Conservation (phyloP, 2,329 filamentous ascomycete species). For the Huntiella abstrusa region DNA sequence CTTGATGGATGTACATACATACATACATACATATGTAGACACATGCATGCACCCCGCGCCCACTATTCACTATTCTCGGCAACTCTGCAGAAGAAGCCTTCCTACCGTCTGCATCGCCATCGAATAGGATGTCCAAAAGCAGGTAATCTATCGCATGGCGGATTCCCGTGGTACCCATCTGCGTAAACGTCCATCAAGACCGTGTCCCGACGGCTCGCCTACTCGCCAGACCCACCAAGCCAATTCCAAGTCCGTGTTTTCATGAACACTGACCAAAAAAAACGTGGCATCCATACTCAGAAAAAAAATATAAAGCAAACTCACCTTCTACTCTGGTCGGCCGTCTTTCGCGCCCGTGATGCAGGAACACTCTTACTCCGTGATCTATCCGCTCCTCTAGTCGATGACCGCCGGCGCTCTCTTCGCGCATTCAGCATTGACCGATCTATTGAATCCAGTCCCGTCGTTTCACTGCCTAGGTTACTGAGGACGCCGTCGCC, state of each 20-base stretch:
- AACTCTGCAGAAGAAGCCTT: no score
- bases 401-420: slow-evolving; percentile 2
- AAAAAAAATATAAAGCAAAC: not conserved
- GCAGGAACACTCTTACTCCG: slow-evolving; percentile 6
- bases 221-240: not conserved
- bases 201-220: not conserved
- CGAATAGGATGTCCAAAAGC: no score
- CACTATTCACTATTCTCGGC: no score
- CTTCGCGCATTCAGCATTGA: slow-evolving; percentile 1
- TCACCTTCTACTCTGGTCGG: not conserved
- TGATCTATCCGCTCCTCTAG: slow-evolving; percentile 1
- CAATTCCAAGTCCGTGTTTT: no score
- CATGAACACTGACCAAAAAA: not conserved
- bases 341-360: not conserved
- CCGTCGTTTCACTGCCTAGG: slow-evolving; percentile 3
- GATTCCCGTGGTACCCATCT: no score
- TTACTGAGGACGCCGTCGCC: slow-evolving; percentile 3
- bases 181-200: not conserved
- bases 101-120: no score
- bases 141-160: no score
- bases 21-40: not conserved
- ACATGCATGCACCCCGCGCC: no score
- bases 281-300: not conserved
- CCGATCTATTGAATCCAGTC: slow-evolving; percentile 1
- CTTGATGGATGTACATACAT: not conserved